phyloP scores from a whole-genome alignment of 257 asterid genomes.

The Craterostigma plantagineum region DNA sequence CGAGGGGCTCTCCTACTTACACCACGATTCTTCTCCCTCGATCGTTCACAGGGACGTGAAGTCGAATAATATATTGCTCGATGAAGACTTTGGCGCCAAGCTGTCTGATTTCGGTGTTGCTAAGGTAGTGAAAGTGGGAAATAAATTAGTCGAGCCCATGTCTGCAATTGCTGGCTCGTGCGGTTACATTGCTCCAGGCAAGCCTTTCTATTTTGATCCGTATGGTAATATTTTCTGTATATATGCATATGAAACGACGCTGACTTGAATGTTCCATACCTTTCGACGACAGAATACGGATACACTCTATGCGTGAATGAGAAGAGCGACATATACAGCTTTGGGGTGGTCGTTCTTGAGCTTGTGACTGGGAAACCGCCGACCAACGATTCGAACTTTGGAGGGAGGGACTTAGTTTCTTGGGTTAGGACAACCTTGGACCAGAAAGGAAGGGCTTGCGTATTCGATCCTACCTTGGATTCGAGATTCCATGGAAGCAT shows the following conservation, averaged over 20 bases:
- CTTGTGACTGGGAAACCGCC: slow-evolving; percentile 50
- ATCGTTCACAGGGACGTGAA: slow-evolving; percentile 84
- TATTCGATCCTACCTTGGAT: slow-evolving; percentile 34
- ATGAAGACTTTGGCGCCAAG: slow-evolving; percentile 45
- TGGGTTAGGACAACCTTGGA: slow-evolving; percentile 33
- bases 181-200: slow-evolving; percentile 96
- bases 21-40: slow-evolving; percentile 73
- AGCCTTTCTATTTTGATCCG: too few relatives aligned
- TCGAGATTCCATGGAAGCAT: slow-evolving; percentile 21
- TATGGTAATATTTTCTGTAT: slow-evolving; percentile 16
- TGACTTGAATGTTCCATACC: neutral
- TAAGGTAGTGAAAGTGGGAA: slow-evolving; percentile 19
- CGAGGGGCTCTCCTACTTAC: slow-evolving; percentile 75
- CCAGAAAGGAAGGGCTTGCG: slow-evolving; percentile 21
- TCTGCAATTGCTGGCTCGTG: slow-evolving; percentile 68
- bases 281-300: slow-evolving; percentile 40
- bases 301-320: slow-evolving; percentile 64
- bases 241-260: too few relatives aligned
- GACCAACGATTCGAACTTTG: slow-evolving; percentile 18
- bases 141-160: slow-evolving; percentile 36
- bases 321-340: slow-evolving; percentile 70
- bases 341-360: slow-evolving; percentile 56
- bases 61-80: slow-evolving; percentile 55
- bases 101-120: slow-evolving; percentile 87
- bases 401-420: slow-evolving; percentile 33